These are phyloP conservation scores for Tolypocladium tundrense DNA, from an alignment of 2,329 filamentous ascomycete species.

Conservation along the genomic window DNA sequence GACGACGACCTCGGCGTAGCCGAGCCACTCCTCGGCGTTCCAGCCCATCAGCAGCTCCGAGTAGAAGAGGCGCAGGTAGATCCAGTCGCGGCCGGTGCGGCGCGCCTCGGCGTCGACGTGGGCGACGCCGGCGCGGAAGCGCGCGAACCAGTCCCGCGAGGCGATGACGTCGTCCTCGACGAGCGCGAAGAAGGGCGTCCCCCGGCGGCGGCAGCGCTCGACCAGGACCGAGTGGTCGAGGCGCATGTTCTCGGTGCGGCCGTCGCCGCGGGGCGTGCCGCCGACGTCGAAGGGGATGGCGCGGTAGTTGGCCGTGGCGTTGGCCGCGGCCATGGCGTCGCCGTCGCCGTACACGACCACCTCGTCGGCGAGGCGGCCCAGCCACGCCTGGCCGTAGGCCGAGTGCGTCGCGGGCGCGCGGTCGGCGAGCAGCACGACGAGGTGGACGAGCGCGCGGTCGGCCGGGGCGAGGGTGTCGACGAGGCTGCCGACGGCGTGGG, in stretches of 20 bases:
- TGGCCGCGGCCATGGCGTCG: background rate
- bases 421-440: constrained; percentile 25
- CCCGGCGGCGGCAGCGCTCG: constrained; percentile 17
- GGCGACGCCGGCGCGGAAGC: constrained; percentile 15
- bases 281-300: constrained; percentile 13
- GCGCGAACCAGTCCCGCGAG: constrained; percentile 21
- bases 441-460: constrained; percentile 19
- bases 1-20: constrained; percentile 16
- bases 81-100: constrained; percentile 15
- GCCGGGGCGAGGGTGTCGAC: constrained; percentile 17
- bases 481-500: constrained; percentile 19
- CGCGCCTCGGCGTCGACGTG: constrained; percentile 15
- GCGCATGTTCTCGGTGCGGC: constrained; percentile 21
- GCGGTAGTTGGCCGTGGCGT: constrained; percentile 4
- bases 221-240: constrained; percentile 22
- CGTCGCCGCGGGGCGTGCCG: constrained; percentile 13
- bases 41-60: constrained; percentile 27
- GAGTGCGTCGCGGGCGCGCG: constrained; percentile 17
- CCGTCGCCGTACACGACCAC: constrained; percentile 18
- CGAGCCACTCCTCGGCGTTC: constrained; percentile 24
- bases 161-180: constrained; percentile 27
- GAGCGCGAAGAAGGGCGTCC: constrained; percentile 22
- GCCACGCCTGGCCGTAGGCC: constrained; percentile 20
- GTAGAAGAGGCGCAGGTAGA: constrained; percentile 28
- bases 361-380: constrained; percentile 20